Evolutionary conservation across 805 yeast genomes (phyloP).

Genomic region (Cyberlindnera sargentensis): DNA sequence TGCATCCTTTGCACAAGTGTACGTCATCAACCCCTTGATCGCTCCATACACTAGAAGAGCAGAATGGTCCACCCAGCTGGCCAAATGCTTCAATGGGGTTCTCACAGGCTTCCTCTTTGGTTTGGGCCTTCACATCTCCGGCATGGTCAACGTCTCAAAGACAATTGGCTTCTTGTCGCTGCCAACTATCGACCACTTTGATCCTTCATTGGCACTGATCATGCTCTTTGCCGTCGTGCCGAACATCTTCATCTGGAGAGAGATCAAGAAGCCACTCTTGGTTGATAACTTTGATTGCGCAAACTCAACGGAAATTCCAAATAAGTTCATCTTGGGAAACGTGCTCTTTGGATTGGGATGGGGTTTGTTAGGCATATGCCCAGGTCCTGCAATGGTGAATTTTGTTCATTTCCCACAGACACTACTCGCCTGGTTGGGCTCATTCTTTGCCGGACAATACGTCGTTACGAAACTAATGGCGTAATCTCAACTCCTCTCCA

Average conservation of each 20-base stretch:
- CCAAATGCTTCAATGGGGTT: constrained; percentile 12
- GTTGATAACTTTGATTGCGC: constrained; percentile 20
- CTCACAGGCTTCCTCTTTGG: constrained; percentile 34
- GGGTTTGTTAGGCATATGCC: constrained; percentile 47
- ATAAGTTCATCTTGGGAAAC: constrained; percentile 34
- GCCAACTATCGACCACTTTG: constrained; percentile 29
- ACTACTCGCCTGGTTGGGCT: constrained; percentile 6
- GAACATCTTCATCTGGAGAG: constrained; percentile 33
- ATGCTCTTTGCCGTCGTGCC: constrained; percentile 38
- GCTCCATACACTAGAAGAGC: not conserved
- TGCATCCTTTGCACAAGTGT: constrained; percentile 12
- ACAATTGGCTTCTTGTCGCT: constrained; percentile 41
- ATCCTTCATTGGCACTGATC: constrained; percentile 41
- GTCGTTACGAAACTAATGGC: not conserved
- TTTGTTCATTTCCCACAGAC: constrained; percentile 7
- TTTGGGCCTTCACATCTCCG: constrained; percentile 38
- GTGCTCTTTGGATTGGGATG: constrained; percentile 44
- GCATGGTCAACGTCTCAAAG: constrained; percentile 38
- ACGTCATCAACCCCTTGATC: constrained; percentile 24
- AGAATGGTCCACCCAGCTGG: not conserved
- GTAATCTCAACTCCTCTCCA: constrained; percentile 27
- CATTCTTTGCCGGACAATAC: constrained; percentile 11
- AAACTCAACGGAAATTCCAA: constrained; percentile 20
- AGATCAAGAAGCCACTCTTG: constrained; percentile 17
- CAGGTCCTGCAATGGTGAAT: constrained; percentile 42